Evolutionary conservation across 192 early-diverging fungal genomes (phyloP).

Genomic region (Umbelopsis ramanniana): DNA sequence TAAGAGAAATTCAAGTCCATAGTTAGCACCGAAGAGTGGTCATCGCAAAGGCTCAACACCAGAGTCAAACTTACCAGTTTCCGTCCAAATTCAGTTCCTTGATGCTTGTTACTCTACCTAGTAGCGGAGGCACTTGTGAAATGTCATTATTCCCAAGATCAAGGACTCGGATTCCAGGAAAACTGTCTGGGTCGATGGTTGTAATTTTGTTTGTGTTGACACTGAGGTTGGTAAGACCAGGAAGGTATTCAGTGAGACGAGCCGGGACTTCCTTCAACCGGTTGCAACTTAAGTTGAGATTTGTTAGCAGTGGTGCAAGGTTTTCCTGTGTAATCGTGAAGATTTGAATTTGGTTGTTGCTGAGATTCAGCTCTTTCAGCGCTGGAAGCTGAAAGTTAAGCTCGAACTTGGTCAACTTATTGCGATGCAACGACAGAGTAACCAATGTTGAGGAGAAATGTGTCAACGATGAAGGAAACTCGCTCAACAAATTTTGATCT

Average conservation of each 20-base stretch:
- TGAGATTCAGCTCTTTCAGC: constrained; percentile 43
- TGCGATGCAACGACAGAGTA: constrained; percentile 53
- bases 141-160: constrained; percentile 65
- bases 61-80: constrained; percentile 37
- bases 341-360: constrained; percentile 22
- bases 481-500: constrained; percentile 44
- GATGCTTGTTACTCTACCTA: constrained; percentile 51
- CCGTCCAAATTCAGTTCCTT: constrained; percentile 53
- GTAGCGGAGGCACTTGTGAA: constrained; percentile 48
- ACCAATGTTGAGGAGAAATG: constrained; percentile 43
- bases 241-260: constrained; percentile 46
- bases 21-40: not conserved
- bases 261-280: constrained; percentile 44
- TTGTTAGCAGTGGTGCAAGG: not conserved
- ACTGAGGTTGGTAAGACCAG: constrained; percentile 43
- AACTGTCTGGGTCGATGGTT: constrained; percentile 44
- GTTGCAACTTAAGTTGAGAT: constrained; percentile 43
- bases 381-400: constrained; percentile 48
- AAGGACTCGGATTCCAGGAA: constrained; percentile 44
- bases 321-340: not conserved
- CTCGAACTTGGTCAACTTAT: constrained; percentile 52
- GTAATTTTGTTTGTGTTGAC: constrained; percentile 49
- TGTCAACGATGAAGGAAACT: constrained; percentile 34
- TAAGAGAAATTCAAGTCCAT: not conserved
- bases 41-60: not conserved